Evolutionary conservation across 2,329 filamentous ascomycete genomes (phyloP).

Genomic region (Aspergillus luchuensis): DNA sequence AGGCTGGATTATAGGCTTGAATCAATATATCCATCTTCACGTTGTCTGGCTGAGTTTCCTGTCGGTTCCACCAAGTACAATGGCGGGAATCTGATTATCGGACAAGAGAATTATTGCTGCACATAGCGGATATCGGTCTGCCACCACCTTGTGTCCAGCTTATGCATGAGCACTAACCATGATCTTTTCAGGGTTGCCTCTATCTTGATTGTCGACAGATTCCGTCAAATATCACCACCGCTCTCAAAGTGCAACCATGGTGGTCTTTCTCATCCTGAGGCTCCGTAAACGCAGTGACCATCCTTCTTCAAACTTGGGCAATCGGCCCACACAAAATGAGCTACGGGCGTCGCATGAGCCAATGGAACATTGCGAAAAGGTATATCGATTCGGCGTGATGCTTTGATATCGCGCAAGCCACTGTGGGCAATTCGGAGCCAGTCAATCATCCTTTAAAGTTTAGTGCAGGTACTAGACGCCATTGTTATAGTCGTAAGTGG

Average conservation of each 20-base stretch:
- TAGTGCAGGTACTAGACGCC: too few species aligned
- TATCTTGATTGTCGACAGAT: not conserved
- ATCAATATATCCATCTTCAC: constrained; percentile 55
- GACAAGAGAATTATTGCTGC: constrained; percentile 71
- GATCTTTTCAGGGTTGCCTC: not conserved
- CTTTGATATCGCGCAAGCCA: constrained; percentile 51
- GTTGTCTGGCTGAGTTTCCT: constrained; percentile 33
- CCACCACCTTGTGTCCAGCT: too few species aligned
- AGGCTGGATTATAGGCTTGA: constrained; percentile 67
- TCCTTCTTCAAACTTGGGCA: constrained; percentile 36
- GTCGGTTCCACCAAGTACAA: constrained; percentile 45
- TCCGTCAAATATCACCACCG: constrained; percentile 42
- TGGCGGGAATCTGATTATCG: constrained; percentile 65
- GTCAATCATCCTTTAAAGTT: too few species aligned
- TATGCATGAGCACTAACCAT: too few species aligned
- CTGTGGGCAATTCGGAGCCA: constrained; percentile 24
- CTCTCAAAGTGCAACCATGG: constrained; percentile 45
- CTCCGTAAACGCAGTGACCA: constrained; percentile 48
- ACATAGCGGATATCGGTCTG: constrained; percentile 60
- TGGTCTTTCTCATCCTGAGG: constrained; percentile 50
- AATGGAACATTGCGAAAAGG: constrained; percentile 67
- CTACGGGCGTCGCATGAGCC: constrained; percentile 60
- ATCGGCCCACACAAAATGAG: constrained; percentile 38
- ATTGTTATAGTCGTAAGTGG: too few species aligned
- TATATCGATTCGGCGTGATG: constrained; percentile 58